Evolutionary conservation across 202 grass and related monocot species (phyloP).

Genomic region (Dendrocalamus latiflorus): DNA sequence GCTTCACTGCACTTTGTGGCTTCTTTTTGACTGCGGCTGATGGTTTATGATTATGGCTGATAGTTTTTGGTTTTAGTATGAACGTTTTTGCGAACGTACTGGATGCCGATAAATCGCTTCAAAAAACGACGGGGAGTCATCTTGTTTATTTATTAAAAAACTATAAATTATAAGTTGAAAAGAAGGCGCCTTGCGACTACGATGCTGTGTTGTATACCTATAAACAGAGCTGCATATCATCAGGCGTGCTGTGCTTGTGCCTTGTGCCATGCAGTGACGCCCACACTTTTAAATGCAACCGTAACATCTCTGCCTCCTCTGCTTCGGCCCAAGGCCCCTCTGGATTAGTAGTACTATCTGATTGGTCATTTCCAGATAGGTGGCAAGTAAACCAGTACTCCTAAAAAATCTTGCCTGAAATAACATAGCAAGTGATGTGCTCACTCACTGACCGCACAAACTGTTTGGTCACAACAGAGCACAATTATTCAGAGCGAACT

Average conservation of each 20-base stretch:
- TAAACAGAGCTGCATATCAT: background rate
- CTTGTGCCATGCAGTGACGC: background rate
- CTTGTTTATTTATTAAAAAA: rapidly evolving
- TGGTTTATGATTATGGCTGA: no score
- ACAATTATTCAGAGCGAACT: background rate
- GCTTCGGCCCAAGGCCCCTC: background rate
- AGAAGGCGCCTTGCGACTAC: background rate
- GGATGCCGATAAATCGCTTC: no score
- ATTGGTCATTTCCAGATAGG: conserved; percentile 2
- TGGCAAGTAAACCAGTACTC: background rate
- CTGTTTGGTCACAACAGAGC: background rate
- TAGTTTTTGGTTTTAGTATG: no score
- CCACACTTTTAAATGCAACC: background rate
- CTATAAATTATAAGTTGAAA: no score
- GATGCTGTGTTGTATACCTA: background rate
- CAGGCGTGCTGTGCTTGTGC: background rate
- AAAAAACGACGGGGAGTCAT: rapidly evolving
- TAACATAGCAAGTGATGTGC: background rate
- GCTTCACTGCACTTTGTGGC: background rate
- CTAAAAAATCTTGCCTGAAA: background rate
- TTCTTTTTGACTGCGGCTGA: rapidly evolving
- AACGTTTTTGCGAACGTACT: no score
- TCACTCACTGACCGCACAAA: background rate
- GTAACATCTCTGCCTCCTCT: background rate
- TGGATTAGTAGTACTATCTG: background rate